Evolutionary conservation across 164 flowering plant species (phyloP).

Genomic region (Vitis labrusca): DNA sequence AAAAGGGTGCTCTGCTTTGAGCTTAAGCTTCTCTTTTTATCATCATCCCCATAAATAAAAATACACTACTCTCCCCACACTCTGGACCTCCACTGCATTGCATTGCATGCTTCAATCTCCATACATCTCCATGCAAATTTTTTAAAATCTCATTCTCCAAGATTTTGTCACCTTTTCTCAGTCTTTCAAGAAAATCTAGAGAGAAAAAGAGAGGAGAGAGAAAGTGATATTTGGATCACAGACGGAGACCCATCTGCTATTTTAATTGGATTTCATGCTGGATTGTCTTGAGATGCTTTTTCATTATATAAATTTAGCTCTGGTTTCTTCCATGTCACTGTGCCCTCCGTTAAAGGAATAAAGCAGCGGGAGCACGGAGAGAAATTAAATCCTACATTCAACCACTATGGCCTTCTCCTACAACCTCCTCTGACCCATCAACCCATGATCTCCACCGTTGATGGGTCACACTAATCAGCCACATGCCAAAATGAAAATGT

Average conservation of each 20-base stretch:
- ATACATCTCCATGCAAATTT: slow-evolving; percentile 17
- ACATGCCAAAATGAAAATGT: too few species aligned
- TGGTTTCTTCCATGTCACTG: not conserved
- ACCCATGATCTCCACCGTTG: too few species aligned
- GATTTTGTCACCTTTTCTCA: slow-evolving; percentile 7
- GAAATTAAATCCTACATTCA: too few species aligned
- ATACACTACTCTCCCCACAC: not conserved
- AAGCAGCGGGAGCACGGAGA: slow-evolving; percentile 3
- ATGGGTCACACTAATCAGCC: too few species aligned
- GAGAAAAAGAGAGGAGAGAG: slow-evolving; percentile 11
- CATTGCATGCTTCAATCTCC: slow-evolving; percentile 16
- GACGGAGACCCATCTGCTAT: slow-evolving; percentile 9
- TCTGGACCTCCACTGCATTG: not conserved
- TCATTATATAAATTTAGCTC: not conserved
- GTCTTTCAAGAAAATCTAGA: slow-evolving; percentile 6
- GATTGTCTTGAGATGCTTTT: slow-evolving; percentile 12
- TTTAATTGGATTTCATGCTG: slow-evolving; percentile 13
- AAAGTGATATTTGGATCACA: slow-evolving; percentile 4
- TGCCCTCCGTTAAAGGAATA: slow-evolving; percentile 8
- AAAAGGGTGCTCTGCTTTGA: slow-evolving; percentile 23
- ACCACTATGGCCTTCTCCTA: too few species aligned
- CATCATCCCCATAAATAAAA: too few species aligned
- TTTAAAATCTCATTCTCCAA: slow-evolving; percentile 5
- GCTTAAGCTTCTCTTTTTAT: slow-evolving; percentile 25
- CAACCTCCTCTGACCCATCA: too few species aligned